Percentiles rank a stretch among this genome's conserved stretches.
These are phyloP conservation scores for Trichoderma parareesei DNA, from an alignment of 495 filamentous ascomycete species.

Conservation along the genomic window DNA sequence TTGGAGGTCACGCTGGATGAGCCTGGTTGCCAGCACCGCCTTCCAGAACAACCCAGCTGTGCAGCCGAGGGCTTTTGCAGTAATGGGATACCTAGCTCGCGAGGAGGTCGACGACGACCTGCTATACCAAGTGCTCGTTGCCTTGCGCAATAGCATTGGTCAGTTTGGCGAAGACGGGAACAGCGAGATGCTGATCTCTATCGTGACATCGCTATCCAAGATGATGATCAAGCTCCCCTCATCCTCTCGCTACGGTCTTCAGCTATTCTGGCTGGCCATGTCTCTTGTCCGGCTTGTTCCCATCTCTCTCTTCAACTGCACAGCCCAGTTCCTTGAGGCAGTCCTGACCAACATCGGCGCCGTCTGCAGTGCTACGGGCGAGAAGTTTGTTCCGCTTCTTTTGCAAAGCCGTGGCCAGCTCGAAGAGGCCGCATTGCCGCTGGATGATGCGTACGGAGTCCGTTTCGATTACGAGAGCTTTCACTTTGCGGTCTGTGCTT, in stretches of 20 bases:
- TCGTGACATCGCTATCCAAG: conserved; percentile 55
- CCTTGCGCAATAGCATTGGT: conserved; percentile 49
- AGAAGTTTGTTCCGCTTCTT: conserved; percentile 47
- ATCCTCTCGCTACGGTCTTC: conserved; percentile 55
- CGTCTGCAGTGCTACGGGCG: conserved; percentile 46
- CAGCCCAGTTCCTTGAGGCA: conserved; percentile 53
- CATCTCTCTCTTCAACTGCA: conserved; percentile 51
- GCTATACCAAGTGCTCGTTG: conserved; percentile 60
- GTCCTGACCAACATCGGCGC: conserved; percentile 51
- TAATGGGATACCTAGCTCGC: conserved; percentile 59
- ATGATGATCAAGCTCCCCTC: conserved; percentile 60
- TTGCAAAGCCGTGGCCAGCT: conserved; percentile 47
- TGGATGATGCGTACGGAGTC: conserved; percentile 55
- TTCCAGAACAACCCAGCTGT: conserved; percentile 65
- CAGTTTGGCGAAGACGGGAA: conserved; percentile 51
- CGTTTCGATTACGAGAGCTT: conserved; percentile 55
- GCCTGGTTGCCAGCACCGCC: conserved; percentile 58
- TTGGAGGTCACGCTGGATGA: conserved; percentile 67
- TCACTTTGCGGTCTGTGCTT: conserved; percentile 53
- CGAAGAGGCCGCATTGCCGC: conserved; percentile 47
- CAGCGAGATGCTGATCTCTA: conserved; percentile 58
- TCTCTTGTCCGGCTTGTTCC: conserved; percentile 55
- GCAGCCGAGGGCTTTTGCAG: conserved; percentile 57
- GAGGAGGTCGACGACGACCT: conserved; percentile 63
- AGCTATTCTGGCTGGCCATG: conserved; percentile 61